Conservation (phyloP, 148 eudicot genomes). For the Rhododendron kiyosumense region DNA sequence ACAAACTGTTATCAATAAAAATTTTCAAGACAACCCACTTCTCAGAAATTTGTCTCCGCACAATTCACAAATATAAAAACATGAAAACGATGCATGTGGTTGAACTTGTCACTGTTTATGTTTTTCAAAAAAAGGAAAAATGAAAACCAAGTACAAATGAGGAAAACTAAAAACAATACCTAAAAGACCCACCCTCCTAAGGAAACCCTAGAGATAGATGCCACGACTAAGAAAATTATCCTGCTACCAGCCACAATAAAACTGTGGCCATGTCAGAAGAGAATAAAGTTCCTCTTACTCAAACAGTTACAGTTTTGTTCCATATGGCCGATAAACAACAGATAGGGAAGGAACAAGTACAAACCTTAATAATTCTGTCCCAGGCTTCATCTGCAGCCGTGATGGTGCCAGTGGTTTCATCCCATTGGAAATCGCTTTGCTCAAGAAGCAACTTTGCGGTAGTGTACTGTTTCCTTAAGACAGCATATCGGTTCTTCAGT, state of each 20-base stretch:
- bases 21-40: neutral
- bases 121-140: neutral
- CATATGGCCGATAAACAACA: neutral
- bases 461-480: slow-evolving; percentile 51
- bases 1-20: neutral
- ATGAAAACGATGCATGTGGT: neutral
- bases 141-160: neutral
- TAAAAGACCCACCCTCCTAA: neutral
- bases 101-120: neutral
- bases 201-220: neutral
- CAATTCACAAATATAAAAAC: neutral
- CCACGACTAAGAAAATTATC: neutral
- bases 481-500: slow-evolving; percentile 46
- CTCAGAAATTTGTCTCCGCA: neutral
- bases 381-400: slow-evolving; percentile 48
- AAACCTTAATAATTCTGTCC: slow-evolving; percentile 53
- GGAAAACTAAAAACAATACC: neutral
- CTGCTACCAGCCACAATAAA: neutral
- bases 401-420: slow-evolving; percentile 52
- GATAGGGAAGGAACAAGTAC: neutral
- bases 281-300: neutral
- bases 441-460: slow-evolving; percentile 45
- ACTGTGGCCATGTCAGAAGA: neutral
- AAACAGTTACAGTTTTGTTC: neutral
- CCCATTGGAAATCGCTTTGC: slow-evolving; percentile 47